Conservation (phyloP, 1,284 basidiomycete species). For the Puccinia polysora region DNA sequence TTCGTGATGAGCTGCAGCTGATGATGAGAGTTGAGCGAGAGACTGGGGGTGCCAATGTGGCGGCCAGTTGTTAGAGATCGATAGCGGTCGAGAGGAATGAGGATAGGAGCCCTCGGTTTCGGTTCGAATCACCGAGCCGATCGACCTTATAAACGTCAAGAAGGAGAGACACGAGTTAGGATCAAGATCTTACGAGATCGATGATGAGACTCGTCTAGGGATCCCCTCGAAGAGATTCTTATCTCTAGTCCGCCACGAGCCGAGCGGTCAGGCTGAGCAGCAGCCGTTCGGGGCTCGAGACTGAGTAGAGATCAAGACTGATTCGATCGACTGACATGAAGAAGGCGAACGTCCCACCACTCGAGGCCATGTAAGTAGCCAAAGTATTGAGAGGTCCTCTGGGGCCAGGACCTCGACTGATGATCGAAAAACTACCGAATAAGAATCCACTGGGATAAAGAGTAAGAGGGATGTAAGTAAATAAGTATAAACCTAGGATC, state of each 20-base stretch:
- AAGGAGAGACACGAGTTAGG: background rate
- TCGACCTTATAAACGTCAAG: constrained; percentile 19
- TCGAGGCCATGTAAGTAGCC: constrained; percentile 41
- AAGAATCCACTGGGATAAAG: constrained; percentile 27
- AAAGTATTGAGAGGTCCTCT: constrained; percentile 34
- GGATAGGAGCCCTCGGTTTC: constrained; percentile 2
- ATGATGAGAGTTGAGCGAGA: too few relatives aligned
- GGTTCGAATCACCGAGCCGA: constrained; percentile 37
- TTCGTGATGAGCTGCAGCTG: too few relatives aligned
- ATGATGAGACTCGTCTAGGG: background rate
- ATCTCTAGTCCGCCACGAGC: too few relatives aligned
- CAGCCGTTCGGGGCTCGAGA: background rate
- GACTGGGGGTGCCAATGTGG: too few relatives aligned
- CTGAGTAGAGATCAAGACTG: background rate
- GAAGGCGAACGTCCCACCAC: constrained; percentile 43
- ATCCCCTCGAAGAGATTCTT: background rate
- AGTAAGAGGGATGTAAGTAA: background rate
- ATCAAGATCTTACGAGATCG: background rate
- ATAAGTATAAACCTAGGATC: background rate
- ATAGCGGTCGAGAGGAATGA: too few relatives aligned
- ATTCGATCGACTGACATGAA: constrained; percentile 41
- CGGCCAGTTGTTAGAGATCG: too few relatives aligned
- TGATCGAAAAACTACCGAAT: constrained; percentile 33
- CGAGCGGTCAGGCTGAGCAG: background rate
- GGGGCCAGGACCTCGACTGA: constrained; percentile 36